Evolutionary conservation across 495 filamentous ascomycete genomes (phyloP).

Genomic region (Amniculicola lignicola): DNA sequence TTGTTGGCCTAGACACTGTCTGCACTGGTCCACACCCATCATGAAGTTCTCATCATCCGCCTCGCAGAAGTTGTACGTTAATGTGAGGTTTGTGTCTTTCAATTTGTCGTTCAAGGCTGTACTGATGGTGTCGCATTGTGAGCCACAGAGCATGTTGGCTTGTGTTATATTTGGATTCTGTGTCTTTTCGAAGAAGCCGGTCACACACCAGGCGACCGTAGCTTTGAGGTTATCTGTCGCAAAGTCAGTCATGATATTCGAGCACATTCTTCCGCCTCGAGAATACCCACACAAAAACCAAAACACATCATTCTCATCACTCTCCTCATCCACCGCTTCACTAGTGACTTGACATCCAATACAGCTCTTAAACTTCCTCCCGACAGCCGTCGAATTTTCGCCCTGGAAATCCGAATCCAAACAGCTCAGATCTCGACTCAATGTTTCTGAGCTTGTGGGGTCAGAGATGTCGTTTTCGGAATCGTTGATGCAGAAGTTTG

Average conservation of each 20-base stretch:
- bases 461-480: not conserved
- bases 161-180: constrained; percentile 2
- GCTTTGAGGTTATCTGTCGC: constrained; percentile 5
- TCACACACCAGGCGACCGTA: constrained; percentile 11
- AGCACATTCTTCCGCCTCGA: too few species aligned
- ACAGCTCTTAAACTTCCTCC: constrained; percentile 10
- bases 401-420: constrained; percentile 8
- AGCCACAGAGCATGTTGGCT: not conserved
- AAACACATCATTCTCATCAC: constrained; percentile 5
- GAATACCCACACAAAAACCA: constrained; percentile 14
- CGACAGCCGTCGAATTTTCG: constrained; percentile 2
- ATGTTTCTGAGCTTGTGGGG: not conserved
- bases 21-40: not conserved
- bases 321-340: not conserved
- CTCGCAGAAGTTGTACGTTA: constrained; percentile 9
- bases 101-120: not conserved
- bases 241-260: not conserved
- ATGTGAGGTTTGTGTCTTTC: not conserved
- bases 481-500: constrained; percentile 8
- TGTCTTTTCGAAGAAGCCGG: constrained; percentile 1
- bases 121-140: not conserved
- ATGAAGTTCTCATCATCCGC: not conserved
- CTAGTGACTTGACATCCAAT: constrained; percentile 6
- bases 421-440: constrained; percentile 7
- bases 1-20: not conserved